Evolutionary conservation across 1,284 basidiomycete genomes (phyloP).

Genomic region (Leccinum brunneo-olivaceum): DNA sequence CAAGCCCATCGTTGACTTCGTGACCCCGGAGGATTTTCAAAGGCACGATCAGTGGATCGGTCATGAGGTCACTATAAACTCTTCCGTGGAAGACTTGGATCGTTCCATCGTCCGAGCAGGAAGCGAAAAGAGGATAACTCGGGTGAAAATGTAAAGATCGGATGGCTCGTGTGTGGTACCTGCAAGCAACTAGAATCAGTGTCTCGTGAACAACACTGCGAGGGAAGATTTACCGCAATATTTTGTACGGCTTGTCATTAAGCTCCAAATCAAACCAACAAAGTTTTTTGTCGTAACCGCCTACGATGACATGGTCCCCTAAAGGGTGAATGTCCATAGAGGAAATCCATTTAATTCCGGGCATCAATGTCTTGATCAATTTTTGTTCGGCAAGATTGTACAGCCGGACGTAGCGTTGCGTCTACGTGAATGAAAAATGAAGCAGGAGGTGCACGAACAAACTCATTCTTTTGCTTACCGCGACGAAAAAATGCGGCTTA

Average conservation of each 20-base stretch:
- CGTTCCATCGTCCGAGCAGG: conserved; percentile 93
- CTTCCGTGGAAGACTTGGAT: conserved; percentile 96
- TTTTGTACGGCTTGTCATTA: conserved; percentile 93
- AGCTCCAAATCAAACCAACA: conserved; percentile 99
- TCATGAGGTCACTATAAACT: conserved; percentile 91
- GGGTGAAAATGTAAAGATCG: conserved; percentile 90
- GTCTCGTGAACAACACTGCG: conserved; percentile 1
- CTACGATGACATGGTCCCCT: conserved; percentile 94
- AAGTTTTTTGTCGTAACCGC: conserved; percentile 94
- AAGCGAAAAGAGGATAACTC: conserved; percentile 92
- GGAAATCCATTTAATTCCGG: conserved; percentile 96
- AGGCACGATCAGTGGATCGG: conserved; percentile 94
- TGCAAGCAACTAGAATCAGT: conserved; percentile 30
- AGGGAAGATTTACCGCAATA: conserved; percentile 60
- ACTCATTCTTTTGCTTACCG: conserved; percentile 47
- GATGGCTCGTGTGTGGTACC: conserved; percentile 91
- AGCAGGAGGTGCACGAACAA: conserved; percentile 4
- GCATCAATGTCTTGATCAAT: conserved; percentile 85
- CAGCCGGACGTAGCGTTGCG: conserved; percentile 92
- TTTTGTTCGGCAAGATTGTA: conserved; percentile 95
- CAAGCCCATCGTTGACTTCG: conserved; percentile 76
- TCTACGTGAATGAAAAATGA: conserved; percentile 40
- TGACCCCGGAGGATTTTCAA: conserved; percentile 95
- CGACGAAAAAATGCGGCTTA: conserved; percentile 96
- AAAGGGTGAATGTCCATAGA: conserved; percentile 93